Base-by-base conservation (phyloP, 2,329 filamentous ascomycete genomes). In the Cyclaneusma minus region DNA sequence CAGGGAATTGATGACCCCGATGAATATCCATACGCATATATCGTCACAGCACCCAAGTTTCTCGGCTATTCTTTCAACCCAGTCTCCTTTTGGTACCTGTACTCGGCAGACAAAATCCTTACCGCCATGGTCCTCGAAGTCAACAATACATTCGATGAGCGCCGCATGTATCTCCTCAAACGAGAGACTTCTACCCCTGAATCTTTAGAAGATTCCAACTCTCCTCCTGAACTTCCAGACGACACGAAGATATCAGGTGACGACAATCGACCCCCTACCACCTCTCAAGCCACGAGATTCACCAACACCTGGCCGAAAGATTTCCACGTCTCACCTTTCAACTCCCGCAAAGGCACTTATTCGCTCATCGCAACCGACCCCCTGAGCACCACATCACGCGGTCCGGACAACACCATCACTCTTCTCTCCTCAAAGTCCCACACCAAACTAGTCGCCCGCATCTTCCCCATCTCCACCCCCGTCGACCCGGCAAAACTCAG, bases 41-140 rank as follows among this genome's bases (percentile, higher is more conserved):
- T 85, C 4, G 57, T 81, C 13, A 84, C 79, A 2, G 73, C 75
- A 3, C 67, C 77, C 4, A 62, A 62, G 16, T 75, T 82, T 33
- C 45, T 80, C 5, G 71, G 73, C 3, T 79, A 78, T 42, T 65
- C 68, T 13, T 82, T 80, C 50, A 84, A 82, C 38, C 76, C 76
- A 0, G 72, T 78, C 3, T 83, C 76, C 0, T 79, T 84, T 40
- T 85, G 78, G 75, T 82, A 83, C 37, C 60, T 85, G 3, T 84
- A 85, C 44, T 63, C 69, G 8, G 37, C 49, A 1, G 48, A 64
- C 6, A 62, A 62, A 30, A 48, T 60, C 5, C 55, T 84, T 9
- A 62, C 57, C 13, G 70, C 69, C 29, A 69, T 82, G 50, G 58
- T 85, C 2, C 43, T 80, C 1, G 78, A 85, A 45, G 73, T 83